phyloP scores from a whole-genome alignment of 805 yeast genomes.

The Wickerhamomyces ciferrii region DNA sequence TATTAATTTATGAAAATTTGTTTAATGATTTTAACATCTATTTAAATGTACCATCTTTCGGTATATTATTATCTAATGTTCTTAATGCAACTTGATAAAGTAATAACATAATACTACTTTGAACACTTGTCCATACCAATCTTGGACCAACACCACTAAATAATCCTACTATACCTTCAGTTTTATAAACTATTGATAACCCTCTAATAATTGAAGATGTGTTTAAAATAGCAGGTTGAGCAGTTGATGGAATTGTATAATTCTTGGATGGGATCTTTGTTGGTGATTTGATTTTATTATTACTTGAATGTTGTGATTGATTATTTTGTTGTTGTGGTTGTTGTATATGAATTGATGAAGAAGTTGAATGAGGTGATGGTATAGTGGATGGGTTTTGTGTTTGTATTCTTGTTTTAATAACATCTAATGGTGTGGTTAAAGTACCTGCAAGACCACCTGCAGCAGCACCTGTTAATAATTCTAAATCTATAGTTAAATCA shows the following conservation, averaged over 20 bases:
- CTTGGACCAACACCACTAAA: slow-evolving; percentile 97
- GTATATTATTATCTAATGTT: slow-evolving; percentile 21
- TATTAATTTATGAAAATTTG: no score
- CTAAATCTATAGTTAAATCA: slow-evolving; percentile 53
- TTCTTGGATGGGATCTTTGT: slow-evolving; percentile 19
- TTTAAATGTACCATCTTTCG: neutral
- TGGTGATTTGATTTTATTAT: slow-evolving; percentile 2
- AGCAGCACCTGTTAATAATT: slow-evolving; percentile 84
- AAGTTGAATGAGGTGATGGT: slow-evolving; percentile 2
- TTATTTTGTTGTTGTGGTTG: slow-evolving; percentile 17
- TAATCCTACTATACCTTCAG: slow-evolving; percentile 75
- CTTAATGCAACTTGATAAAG: slow-evolving; percentile 77
- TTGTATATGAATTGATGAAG: slow-evolving; percentile 11
- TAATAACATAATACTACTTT: slow-evolving; percentile 89
- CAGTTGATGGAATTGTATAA: slow-evolving; percentile 19
- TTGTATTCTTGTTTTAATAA: slow-evolving; percentile 87
- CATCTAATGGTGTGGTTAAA: slow-evolving; percentile 88
- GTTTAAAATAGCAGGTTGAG: slow-evolving; percentile 17
- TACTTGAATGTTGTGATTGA: neutral
- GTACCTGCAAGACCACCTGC: slow-evolving; percentile 94
- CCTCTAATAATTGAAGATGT: slow-evolving; percentile 48
- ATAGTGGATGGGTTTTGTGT: slow-evolving; percentile 53
- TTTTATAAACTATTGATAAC: slow-evolving; percentile 48
- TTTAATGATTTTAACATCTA: neutral
- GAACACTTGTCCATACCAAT: slow-evolving; percentile 93